These are phyloP conservation scores for Fusarium nelsonii DNA, from an alignment of 2,329 filamentous ascomycete species.

Conservation along the genomic window DNA sequence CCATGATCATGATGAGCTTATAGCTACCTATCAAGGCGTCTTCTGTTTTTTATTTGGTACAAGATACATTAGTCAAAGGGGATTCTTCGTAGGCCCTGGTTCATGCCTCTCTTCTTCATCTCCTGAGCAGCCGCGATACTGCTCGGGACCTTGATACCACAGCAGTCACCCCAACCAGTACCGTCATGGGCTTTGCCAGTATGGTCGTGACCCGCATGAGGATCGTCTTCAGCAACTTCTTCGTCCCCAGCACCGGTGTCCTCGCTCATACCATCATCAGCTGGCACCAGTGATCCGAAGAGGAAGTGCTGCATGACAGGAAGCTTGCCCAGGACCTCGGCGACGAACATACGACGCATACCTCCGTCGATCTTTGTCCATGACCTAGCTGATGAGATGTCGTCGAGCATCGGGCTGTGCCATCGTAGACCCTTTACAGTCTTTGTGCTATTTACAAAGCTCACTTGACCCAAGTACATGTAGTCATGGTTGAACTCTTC, in stretches of 20 bases:
- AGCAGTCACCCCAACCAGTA: slow-evolving; percentile 92
- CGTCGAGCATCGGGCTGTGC: slow-evolving; percentile 98
- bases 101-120: slow-evolving; percentile 78
- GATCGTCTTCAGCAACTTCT: slow-evolving; percentile 63
- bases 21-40: not conserved
- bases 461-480: slow-evolving; percentile 91
- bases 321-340: slow-evolving; percentile 90
- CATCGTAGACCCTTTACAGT: slow-evolving; percentile 93
- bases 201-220: slow-evolving; percentile 71
- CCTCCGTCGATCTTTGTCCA: slow-evolving; percentile 95
- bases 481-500: slow-evolving; percentile 89
- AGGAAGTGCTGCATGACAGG: slow-evolving; percentile 99
- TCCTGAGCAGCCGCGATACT: slow-evolving; percentile 92
- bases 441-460: slow-evolving; percentile 96
- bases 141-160: slow-evolving; percentile 96
- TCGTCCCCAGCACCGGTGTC: slow-evolving; percentile 65
- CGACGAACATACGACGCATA: slow-evolving; percentile 97
- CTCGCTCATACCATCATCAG: slow-evolving; percentile 82
- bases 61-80: slow-evolving; percentile 77
- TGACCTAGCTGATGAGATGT: slow-evolving; percentile 89
- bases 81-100: slow-evolving; percentile 75
- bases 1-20: no score
- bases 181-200: slow-evolving; percentile 73
- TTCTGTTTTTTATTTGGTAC: slow-evolving; percentile 9
- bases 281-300: slow-evolving; percentile 87